Evolutionary conservation across 1,284 basidiomycete species (phyloP), one percentile per base, ranked within the genome.

Genomic region (Moesziomyces antarcticus): DNA sequence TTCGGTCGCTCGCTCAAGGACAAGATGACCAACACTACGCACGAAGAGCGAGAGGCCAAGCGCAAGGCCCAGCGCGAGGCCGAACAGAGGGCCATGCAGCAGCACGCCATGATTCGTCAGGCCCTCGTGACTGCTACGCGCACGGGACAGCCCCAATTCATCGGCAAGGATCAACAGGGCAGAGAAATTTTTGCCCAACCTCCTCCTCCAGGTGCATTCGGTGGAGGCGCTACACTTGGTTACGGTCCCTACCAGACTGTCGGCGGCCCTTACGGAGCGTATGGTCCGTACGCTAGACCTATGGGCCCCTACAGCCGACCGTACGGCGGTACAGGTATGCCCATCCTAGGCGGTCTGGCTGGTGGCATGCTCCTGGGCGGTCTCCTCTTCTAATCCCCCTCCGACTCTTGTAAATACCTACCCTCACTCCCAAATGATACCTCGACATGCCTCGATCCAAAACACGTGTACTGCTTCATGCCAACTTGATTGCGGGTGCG

Each of bases 11-110:
- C 72, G 45, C 53, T 84, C 50, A 84, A 84, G 52, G 80, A 82
- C 62, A 84, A 82, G 53, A 59, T 84, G 55, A 84, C 82, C 18
- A 73, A 79, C 13, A 64, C 68, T 7, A 83, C 82, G 5, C 82
- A 83, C 47, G 75, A 72, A 13, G 51, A 83, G 46, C 68, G 82
- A 0, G 74, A 75, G n/a, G 71, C 64, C 5, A 66, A 79, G 58
- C 55, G 82, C 4, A 53, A 66, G 37, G 54, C 56, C 14, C 72
- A 73, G 30, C 48, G 58, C 20, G 75, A 77, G 42, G 67, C 75
- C 33, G 76, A 81, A 50, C 41, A 68, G 33, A 71, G 75, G n/a
- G 63, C 68, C 5, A 59, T 77, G 49, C 58, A 81, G 37, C 64
- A 69, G 40, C 76, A 76, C 50, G 40, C 48, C 20, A 50, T 43